Percentiles rank a stretch among this genome's conserved stretches.
These are phyloP conservation scores for Gossypium thurberi DNA, from an alignment of 345 rosid genomes.

Conservation along the genomic window DNA sequence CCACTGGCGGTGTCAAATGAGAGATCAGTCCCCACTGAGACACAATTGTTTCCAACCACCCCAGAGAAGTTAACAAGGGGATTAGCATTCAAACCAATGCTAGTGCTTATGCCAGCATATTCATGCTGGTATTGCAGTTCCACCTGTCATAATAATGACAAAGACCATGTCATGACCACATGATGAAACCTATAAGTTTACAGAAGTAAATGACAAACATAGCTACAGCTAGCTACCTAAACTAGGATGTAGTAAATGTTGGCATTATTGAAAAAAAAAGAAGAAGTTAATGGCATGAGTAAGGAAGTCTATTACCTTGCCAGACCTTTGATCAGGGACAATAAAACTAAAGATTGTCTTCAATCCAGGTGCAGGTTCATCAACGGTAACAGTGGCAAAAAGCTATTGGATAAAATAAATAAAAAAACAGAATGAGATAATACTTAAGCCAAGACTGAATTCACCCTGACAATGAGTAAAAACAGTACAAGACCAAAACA, in stretches of 20 bases:
- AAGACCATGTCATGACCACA: background rate
- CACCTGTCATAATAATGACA: slow-evolving; percentile 35
- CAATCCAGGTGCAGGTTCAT: slow-evolving; percentile 86
- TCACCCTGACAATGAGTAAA: background rate
- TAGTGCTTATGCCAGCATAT: slow-evolving; percentile 50
- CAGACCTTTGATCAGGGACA: slow-evolving; percentile 91
- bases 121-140: slow-evolving; percentile 93
- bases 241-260: background rate
- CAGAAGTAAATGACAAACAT: background rate
- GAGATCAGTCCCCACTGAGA: slow-evolving; percentile 1
- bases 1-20: background rate
- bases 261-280: background rate
- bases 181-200: background rate
- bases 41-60: slow-evolving; percentile 1
- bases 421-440: background rate
- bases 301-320: slow-evolving; percentile 48
- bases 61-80: background rate
- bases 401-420: slow-evolving; percentile 40
- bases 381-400: slow-evolving; percentile 64
- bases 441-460: background rate
- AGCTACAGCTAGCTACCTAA: background rate
- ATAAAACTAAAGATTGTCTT: slow-evolving; percentile 75
- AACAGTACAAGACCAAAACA: background rate
- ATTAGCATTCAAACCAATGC: background rate
- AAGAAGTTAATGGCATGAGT: background rate